Base-by-base conservation (phyloP, 768 basidiomycete genomes). In the Kwoniella dejecticola region DNA sequence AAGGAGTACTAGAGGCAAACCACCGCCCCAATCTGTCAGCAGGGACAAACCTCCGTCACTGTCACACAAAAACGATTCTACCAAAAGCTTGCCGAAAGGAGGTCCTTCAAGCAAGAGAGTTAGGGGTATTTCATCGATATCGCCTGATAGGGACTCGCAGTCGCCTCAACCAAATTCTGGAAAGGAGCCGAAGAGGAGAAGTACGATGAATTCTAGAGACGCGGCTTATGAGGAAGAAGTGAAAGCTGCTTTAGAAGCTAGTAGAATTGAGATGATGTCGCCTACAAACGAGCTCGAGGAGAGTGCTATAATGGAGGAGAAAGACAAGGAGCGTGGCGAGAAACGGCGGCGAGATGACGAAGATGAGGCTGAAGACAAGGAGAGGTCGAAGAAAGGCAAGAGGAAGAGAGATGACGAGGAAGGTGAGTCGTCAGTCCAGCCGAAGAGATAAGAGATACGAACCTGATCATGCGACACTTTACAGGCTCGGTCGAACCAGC, bases 121-220 rank as follows among this genome's bases (percentile, higher is more conserved):
- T 17, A 58, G 56, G n/a, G 54, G 47, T 2, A 53, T 49, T 15
- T 56, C 36, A 8, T 60, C 63, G 8, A 23, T 45, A 23, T 64
- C 64, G 8, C 64, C 57, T 13, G 45, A 57, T 10, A 30, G 57
- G 33, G 53, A 56, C 17, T 67, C 65, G 17, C 53, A 33, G 2
- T 66, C 61, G 12, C 64, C 49, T 46, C 67, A 50, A 54, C 61
- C 70, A 29, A 53, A 31, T 15, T 64, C 62, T 17, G 57, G 54
- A 38, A 58, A 49, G 15, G 55, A 69, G 19, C 84, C 89, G 40
- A 95, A 93, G 81, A 86, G 91, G 53, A 84, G 96, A 62, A 92
- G 91, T 70, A 99, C 96, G 52, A 95, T 99, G 92, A 98, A 98
- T 78, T 94, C 91, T 72, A 83, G 95, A 59, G 95, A 96, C 77